Evolutionary conservation across 805 yeast species (phyloP), one percentile per base, ranked within the genome.

Genomic region (Saccharomycopsis oosterbeekiorum): DNA sequence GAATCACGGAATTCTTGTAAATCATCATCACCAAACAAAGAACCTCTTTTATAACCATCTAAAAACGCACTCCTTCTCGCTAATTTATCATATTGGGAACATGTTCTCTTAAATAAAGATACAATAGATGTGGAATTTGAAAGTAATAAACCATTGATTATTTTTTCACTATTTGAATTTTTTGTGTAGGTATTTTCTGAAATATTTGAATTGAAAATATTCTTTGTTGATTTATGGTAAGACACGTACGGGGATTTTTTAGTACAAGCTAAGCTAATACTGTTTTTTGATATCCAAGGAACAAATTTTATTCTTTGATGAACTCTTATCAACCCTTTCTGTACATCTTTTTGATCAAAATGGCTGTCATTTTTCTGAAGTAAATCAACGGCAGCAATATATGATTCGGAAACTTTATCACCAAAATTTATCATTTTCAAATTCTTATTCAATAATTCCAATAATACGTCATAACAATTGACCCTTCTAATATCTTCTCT

Each of bases 41-140:
- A 70, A 1, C 78, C 77, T 55, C 76, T 77, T 66, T 73, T 80
- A 74, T 89, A 94, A 60, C 85, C 85, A 64, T 88, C 91, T 59
- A 93, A 74, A 69, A 92, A 94, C 0, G 98, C 98, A 55, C 84
- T 84, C 62, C 96, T 80, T 55, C 82, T 82, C 68, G 88, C 88
- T 60, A 94, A 79, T 56, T 84, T 80, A 67, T 93, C 97, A 71
- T 85, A 94, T 67, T 91, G 93, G 57, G 77, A 79, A 39, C 91
- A 77, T 0, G 88, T 84, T 64, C 85, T 83, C 39, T 80, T 78
- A 62, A 94, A 78, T 17, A 90, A 75, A 14, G 84, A 79, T 1
- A 84, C 79, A 11, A 93, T 83, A 1, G 91, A 83, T 0, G 97
- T 85, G 59, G 88, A 84, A 71, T 94, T 94, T 4, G 96, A 81